These are phyloP conservation scores for Beta macrorhiza DNA, from an alignment of 179 eudicot species.

Conservation along the genomic window DNA sequence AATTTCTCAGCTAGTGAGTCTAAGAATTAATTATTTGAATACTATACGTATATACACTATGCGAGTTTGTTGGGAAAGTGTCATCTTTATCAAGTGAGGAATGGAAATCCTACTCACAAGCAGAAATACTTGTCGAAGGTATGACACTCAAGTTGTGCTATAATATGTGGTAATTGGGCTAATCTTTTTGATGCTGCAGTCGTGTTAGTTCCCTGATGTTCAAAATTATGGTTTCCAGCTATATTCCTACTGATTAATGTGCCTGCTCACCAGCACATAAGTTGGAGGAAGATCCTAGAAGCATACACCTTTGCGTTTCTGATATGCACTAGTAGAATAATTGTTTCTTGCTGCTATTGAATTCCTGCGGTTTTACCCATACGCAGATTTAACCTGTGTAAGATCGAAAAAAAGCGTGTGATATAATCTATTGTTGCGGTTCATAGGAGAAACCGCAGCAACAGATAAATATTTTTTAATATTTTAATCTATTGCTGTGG, in stretches of 20 bases:
- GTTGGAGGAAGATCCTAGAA: no score
- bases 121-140: constrained; percentile 95
- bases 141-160: neutral
- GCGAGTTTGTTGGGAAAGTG: neutral
- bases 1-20: constrained; percentile 85
- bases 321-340: no score
- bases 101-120: constrained; percentile 83
- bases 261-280: neutral
- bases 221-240: neutral
- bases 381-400: no score
- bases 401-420: no score
- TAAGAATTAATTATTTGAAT: constrained; percentile 11
- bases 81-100: constrained; percentile 64
- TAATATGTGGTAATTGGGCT: neutral
- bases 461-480: no score
- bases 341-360: no score
- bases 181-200: neutral
- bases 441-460: no score
- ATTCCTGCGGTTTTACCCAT: no score
- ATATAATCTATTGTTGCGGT: no score
- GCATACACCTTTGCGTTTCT: no score
- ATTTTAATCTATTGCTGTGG: no score
- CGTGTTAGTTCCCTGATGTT: neutral
- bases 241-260: neutral
- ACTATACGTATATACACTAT: neutral